Evolutionary conservation across 148 eudicot genomes (phyloP), one percentile per base, ranked within the genome.

Genomic region (Chenopodium album): DNA sequence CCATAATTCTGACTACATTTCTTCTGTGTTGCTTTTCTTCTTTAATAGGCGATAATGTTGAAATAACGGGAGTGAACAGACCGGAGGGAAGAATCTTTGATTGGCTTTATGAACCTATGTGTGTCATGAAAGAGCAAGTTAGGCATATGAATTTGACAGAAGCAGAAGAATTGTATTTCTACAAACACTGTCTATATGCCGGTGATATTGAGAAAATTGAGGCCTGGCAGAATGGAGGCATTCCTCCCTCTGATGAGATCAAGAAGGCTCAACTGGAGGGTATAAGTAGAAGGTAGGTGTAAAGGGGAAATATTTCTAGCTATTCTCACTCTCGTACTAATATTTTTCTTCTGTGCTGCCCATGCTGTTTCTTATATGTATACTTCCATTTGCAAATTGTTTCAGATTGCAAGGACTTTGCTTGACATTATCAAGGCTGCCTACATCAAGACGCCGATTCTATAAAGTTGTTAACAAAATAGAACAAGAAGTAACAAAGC

Each of bases 1-100:
- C 8, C 26, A 1, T 20, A 62, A 62, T 26, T 52, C 20, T 41
- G 50, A 78, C 37, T n/a, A 29, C 44, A 9, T 34, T 78, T 28
- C 9, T 66, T 48, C 7, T 52, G 31, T 70, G 77, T 37, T 65
- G 23, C 5, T 17, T 64, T 48, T 63, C 26, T 26, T 63, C 67
- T 47, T 47, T 46, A 12, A 64, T 37, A 83, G 79, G 85, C 28
- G 73, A 75, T 79, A 77, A 79, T 52, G 82, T 83, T 44, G 82
- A 83, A 74, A 83, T 83, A 79, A 83, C 71, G n/a, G 68, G 62
- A 52, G 82, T 83, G 31, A 83, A 83, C 34, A 73, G 85, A 29
- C 82, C 82, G 64, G 85, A 79, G 48, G 79, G 85, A 83, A 79
- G 82, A 44, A 37, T 83, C 17, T 79, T 83, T 16, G 85, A 83